Evolutionary conservation across 805 yeast genomes (phyloP).

Genomic region (Grigorovia jiainica): DNA sequence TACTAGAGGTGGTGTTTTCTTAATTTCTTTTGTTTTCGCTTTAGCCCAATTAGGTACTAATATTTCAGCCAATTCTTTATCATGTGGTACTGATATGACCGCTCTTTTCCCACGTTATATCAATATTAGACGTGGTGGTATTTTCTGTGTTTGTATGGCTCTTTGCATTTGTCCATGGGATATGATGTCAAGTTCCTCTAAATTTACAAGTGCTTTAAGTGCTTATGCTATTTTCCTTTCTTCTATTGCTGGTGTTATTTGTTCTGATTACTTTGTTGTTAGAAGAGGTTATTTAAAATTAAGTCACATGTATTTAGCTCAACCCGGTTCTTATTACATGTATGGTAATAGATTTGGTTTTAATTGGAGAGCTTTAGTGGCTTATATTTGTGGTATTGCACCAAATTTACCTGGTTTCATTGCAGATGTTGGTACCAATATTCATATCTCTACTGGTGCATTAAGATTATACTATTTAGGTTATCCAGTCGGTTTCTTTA

Average conservation of each 20-base stretch:
- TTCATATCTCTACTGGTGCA: slow-evolving; percentile 63
- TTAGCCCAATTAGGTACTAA: slow-evolving; percentile 72
- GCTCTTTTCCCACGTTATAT: slow-evolving; percentile 49
- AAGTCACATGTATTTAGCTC: slow-evolving; percentile 49
- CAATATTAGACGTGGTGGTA: slow-evolving; percentile 51
- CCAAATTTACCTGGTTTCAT: slow-evolving; percentile 34
- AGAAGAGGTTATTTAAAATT: slow-evolving; percentile 59
- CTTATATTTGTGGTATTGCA: slow-evolving; percentile 37
- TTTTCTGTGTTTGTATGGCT: slow-evolving; percentile 61
- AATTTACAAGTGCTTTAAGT: slow-evolving; percentile 63
- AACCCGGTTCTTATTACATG: slow-evolving; percentile 35
- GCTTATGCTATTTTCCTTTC: slow-evolving; percentile 75
- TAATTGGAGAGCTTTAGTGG: slow-evolving; percentile 73
- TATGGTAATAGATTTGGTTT: slow-evolving; percentile 47
- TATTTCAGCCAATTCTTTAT: slow-evolving; percentile 55
- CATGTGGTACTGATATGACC: slow-evolving; percentile 50
- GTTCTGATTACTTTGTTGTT: slow-evolving; percentile 48
- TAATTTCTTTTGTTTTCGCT: slow-evolving; percentile 54
- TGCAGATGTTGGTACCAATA: slow-evolving; percentile 48
- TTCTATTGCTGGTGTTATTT: slow-evolving; percentile 65
- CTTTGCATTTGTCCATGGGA: slow-evolving; percentile 75
- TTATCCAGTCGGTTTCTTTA: slow-evolving; percentile 65
- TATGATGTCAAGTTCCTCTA: slow-evolving; percentile 49
- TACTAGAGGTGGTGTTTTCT: slow-evolving; percentile 65
- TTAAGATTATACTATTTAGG: slow-evolving; percentile 56